Conservation (phyloP, 371 early-diverging fungal genomes). For the Cokeromyces recurvatus region DNA sequence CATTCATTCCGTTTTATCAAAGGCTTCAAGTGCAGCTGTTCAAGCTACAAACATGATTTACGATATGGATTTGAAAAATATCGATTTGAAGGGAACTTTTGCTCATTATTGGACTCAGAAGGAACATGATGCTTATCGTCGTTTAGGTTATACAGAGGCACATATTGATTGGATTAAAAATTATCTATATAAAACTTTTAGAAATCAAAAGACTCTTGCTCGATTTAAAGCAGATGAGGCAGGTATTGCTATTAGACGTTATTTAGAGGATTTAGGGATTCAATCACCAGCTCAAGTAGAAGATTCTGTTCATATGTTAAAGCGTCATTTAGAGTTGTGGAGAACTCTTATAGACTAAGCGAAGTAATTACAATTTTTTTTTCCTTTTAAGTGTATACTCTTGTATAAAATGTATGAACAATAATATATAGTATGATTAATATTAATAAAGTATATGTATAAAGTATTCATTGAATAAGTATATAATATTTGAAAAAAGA, state of each 20-base stretch:
- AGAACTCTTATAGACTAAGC: conserved; percentile 17
- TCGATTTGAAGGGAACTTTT: conserved; percentile 9
- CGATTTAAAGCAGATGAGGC: conserved; percentile 24
- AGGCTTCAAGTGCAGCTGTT: conserved; percentile 5
- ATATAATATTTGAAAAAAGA: no score
- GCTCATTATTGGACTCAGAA: conserved; percentile 18
- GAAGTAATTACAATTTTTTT: background rate
- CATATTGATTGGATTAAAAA: conserved; percentile 26
- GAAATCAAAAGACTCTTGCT: conserved; percentile 17
- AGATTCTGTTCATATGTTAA: conserved; percentile 26
- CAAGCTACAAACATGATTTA: conserved; percentile 7
- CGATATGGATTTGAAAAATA: background rate
- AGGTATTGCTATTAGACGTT: conserved; percentile 21
- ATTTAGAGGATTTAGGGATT: conserved; percentile 23
- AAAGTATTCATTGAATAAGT: no score
- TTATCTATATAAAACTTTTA: conserved; percentile 16
- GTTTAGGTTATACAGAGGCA: conserved; percentile 21
- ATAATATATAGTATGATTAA: no score
- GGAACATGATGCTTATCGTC: conserved; percentile 15
- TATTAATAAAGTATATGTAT: no score
- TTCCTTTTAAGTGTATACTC: no score
- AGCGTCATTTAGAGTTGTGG: conserved; percentile 29
- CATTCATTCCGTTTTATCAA: conserved; percentile 2
- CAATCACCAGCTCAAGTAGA: conserved; percentile 34
- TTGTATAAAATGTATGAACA: no score